A percentile compares a stretch with the other conserved stretches of the same genome.
Evolutionary conservation across 257 asterid species (phyloP).

Genomic region (Fraxinus excelsior): DNA sequence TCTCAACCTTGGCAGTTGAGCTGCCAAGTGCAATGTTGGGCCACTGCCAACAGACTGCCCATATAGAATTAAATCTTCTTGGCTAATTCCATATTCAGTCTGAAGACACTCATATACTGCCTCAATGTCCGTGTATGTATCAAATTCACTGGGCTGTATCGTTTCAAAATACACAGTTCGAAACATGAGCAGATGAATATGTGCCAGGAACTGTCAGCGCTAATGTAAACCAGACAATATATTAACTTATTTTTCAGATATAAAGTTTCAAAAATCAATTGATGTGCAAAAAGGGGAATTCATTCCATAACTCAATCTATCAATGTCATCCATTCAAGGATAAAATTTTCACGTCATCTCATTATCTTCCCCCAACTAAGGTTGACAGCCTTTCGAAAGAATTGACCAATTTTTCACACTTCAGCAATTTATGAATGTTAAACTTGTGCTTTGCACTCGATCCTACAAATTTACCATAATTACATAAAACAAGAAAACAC

Average conservation of each 20-base stretch:
- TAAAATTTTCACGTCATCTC: neutral
- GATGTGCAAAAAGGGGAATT: neutral
- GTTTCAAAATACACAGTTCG: conserved; percentile 11
- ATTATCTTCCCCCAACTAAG: neutral
- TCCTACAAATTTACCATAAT: neutral
- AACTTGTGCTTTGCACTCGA: neutral
- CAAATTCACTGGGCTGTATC: conserved; percentile 85
- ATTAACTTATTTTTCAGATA: neutral
- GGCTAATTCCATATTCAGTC: conserved; percentile 87
- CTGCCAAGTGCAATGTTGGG: conserved; percentile 93
- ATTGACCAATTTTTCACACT: neutral
- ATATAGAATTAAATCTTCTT: conserved; percentile 84
- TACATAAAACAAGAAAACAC: neutral
- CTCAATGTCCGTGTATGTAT: conserved; percentile 95
- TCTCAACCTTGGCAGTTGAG: conserved; percentile 86
- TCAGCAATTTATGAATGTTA: neutral
- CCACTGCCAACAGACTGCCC: conserved; percentile 99
- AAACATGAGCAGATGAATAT: neutral
- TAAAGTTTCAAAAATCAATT: neutral
- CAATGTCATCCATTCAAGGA: neutral
- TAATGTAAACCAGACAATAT: neutral
- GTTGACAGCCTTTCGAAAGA: neutral
- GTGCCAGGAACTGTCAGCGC: neutral
- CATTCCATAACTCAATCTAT: neutral
- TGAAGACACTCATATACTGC: conserved; percentile 95